Base-by-base conservation (phyloP, 768 basidiomycete species). In the Pholiota conissans region DNA sequence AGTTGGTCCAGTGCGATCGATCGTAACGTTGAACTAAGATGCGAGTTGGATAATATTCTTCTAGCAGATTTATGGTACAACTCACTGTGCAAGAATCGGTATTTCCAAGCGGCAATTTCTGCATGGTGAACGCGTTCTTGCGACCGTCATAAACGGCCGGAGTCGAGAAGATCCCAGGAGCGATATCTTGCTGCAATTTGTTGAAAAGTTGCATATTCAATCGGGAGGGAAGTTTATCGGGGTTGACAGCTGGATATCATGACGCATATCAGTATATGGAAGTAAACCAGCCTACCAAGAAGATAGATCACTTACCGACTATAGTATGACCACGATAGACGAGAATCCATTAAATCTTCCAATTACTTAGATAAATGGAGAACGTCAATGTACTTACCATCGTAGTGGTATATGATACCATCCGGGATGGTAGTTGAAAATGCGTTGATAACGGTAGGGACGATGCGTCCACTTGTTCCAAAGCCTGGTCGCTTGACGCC, bases 121-220 rank as follows among this genome's bases (percentile, higher is more conserved):
- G 74, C 11, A 83, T 74, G 4, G 86, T 74, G 63, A 87, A 93
- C 22, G 78, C 69, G 56, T 93, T 93, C 69, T 92, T 93, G 20
- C 87, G 78, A 0, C 91, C 91, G 58, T 93, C 92, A 56, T 92
- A 93, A 1, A 82, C 87, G 10, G 78, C 85, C 3, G 77, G 82
- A 2, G 84, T 85, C 1, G 79, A 84, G 65, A 93, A 93, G 13
- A 89, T 69, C 8, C 78, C 69, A 0, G 83, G 83, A 0, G 84
- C 83, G 1, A 80, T 75, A 0, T 74, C 67, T 2, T 71, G 74
- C 65, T 91, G 90, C 4, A 93, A 69, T 5, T 71, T 73, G 5
- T 79, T 75, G 52, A 93, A 85, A 0, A 93, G 68, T 10, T 84
- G 80, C 76, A 92, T 75, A 60, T 91, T 92, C 5, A 90, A 29